Base-by-base conservation (phyloP, 2,329 filamentous ascomycete species). In the Colletotrichum viniferum region DNA sequence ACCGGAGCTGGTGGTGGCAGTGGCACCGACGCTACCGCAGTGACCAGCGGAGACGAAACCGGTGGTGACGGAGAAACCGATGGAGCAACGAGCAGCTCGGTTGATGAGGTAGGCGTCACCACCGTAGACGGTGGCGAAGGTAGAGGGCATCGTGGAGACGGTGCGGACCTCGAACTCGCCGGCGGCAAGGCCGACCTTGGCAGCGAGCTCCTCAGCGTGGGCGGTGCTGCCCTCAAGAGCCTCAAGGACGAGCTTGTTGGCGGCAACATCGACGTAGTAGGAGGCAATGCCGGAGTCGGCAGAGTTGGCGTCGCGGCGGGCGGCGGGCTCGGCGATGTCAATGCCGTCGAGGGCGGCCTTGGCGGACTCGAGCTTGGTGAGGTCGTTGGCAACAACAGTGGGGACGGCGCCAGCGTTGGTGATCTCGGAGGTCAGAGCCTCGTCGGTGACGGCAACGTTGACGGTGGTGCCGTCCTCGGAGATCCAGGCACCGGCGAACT, bases 301-400 rank as follows among this genome's bases (percentile, higher is more conserved):
- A 3, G 79, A 78, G 74, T 77, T 77, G 65, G 79, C 78, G 77
- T 77, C 77, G 72, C 81, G 43, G 43, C 43, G 78, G 66, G 79
- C 68, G 32, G 78, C 71, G 76, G 77, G 61, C 68, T 81, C 76
- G 66, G 77, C 76, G 67, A 86, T 85, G 79, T 86, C 81, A 74
- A 85, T 81, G 69, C 84, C 84, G 78, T 86, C 85, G 69, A 87
- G 85, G 1, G 83, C 84, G 61, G 77, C 72, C 82, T 87, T 87
- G 64, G 85, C 85, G 55, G 85, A 79, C 48, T 84, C 79, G 77
- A 87, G 84, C 81, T 83, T 83, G 78, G 81, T 81, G 77, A 85
- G 72, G 78, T 81, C 82, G 77, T 81, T 84, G 78, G 79, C 69
- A 30, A 86, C 71, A 69, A 85, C 77, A 24, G 79, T 74, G 8